These are phyloP conservation scores for Yamadazyma jaroonii DNA, from an alignment of 1,139 yeast species.

Conservation along the genomic window DNA sequence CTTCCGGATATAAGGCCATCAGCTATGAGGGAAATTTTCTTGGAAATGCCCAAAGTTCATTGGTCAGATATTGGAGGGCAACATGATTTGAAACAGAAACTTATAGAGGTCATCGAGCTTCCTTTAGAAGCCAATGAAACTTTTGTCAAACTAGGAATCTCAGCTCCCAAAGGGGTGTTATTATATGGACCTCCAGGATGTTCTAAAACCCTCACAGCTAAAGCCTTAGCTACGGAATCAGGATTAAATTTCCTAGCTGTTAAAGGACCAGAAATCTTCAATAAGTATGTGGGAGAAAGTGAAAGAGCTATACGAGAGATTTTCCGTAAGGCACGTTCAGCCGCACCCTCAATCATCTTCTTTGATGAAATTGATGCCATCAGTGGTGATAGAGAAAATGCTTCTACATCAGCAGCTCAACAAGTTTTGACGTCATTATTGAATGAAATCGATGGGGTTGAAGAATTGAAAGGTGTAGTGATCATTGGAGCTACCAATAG, in stretches of 20 bases:
- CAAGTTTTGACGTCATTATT: constrained; percentile 85
- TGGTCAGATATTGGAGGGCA: constrained; percentile 99
- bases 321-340: constrained; percentile 88
- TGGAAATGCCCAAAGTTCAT: constrained; percentile 89
- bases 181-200: constrained; percentile 97
- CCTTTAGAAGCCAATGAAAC: constrained; percentile 84
- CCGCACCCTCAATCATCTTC: constrained; percentile 87
- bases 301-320: constrained; percentile 87
- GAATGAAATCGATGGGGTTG: constrained; percentile 96
- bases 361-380: constrained; percentile 96
- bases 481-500: constrained; percentile 94
- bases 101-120: constrained; percentile 86
- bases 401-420: constrained; percentile 69
- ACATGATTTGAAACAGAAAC: constrained; percentile 70
- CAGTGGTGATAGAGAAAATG: constrained; percentile 64
- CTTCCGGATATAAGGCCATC: constrained; percentile 82
- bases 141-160: constrained; percentile 72
- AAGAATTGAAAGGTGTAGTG: constrained; percentile 87
- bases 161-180: constrained; percentile 88
- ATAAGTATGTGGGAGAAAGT: constrained; percentile 92
- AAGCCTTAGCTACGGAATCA: constrained; percentile 92
- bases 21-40: constrained; percentile 93
- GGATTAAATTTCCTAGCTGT: constrained; percentile 91
- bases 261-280: constrained; percentile 93
- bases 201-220: constrained; percentile 90